Conservation (phyloP, 1,284 basidiomycete species). For the Leccinum pallidistipes region DNA sequence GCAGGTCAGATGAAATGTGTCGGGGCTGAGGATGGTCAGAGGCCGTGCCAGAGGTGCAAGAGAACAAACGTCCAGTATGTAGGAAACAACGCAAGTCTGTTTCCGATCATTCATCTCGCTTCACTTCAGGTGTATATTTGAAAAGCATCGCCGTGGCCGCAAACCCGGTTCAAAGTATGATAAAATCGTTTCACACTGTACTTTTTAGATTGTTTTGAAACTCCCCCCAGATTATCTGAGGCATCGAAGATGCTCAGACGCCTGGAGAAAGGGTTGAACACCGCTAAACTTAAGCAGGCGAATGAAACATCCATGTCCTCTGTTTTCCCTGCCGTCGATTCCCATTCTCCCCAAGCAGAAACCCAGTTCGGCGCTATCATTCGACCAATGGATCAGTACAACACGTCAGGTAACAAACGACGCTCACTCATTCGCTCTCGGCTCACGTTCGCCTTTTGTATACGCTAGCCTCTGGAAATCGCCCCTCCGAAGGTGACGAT, state of each 20-base stretch:
- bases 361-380: conserved; percentile 30
- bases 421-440: neutral
- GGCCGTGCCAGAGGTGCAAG: conserved; percentile 76
- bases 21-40: conserved; percentile 76
- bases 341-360: conserved; percentile 37
- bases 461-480: conserved; percentile 40
- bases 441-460: conserved; percentile 19
- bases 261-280: conserved; percentile 78
- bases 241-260: conserved; percentile 84
- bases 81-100: conserved; percentile 21
- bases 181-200: conserved; percentile 11
- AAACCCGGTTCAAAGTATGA: conserved; percentile 85
- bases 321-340: conserved; percentile 34
- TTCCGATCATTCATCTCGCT: conserved; percentile 16
- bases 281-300: conserved; percentile 62
- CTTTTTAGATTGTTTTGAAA: conserved; percentile 12
- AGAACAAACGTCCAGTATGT: conserved; percentile 71
- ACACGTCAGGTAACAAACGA: conserved; percentile 39
- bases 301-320: conserved; percentile 34
- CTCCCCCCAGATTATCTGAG: conserved; percentile 64
- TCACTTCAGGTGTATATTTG: conserved; percentile 66
- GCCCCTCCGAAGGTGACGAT: conserved; percentile 54
- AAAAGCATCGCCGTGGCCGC: conserved; percentile 81
- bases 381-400: conserved; percentile 37
- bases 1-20: conserved; percentile 79